Base-by-base conservation (phyloP, 106 monocot species). In the Allium sativum region DNA sequence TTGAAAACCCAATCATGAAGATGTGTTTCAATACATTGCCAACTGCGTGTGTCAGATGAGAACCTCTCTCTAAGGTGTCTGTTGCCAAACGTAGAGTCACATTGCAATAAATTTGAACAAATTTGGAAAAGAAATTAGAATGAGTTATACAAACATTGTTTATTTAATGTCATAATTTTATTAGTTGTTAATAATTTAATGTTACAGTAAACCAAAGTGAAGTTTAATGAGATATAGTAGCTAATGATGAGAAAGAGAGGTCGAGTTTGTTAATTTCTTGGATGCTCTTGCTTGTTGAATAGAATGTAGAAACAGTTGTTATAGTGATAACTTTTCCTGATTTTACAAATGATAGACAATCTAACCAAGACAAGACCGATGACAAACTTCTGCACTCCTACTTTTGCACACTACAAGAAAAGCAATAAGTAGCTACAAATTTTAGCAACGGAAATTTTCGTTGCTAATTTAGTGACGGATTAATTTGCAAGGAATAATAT, bases 1-100 rank as follows among this genome's bases (percentile, higher is more conserved):
- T 99, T 11, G 98, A 99, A 84, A 99, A 99, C 8, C 98, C 92
- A 70, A 99, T 99, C 55, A 99, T 92, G 70, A 99, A 99, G 13
- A 92, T 84, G 60, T 92, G 84, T 68, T 99, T 99, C 80, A 99
- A 74, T 52, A 99, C 98, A 75, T 92, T 99, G 50, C 98, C 98
- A 45, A 99, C 98, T 22, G 98, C 92, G 65, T 99, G 92, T 12
- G 98, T 99, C 42, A 99, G 88, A 54, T 92, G 98, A 70, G 98
- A 92, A 56, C 92, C 98, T 77, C 98, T 82, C 64, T 99, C 98
- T 78, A 99, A 75, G 45, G 98, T 99, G 81, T 99, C 92, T 14
- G 88, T 92, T 18, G 98, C 98, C 61, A 98, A 40, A 92, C 92
- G 64, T n/a, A 52, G 13, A 9, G 67, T 74, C 48, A 54, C 66